Evolutionary conservation across 2,329 filamentous ascomycete species (phyloP).

Genomic region (Macrophomina phaseolina): DNA sequence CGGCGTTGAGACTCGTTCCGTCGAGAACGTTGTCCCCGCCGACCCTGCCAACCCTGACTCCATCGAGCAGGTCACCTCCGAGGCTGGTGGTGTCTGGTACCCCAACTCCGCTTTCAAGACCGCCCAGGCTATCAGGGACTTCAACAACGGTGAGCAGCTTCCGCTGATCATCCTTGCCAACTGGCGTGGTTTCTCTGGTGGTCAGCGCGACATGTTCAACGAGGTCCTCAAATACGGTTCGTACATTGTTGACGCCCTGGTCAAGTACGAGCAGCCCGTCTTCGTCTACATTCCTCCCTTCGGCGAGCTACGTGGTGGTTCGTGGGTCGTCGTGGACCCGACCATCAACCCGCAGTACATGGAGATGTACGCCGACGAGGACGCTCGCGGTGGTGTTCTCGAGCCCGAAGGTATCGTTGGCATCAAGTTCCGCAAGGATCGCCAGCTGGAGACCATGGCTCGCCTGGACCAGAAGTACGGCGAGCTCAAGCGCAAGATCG

Average conservation of each 20-base stretch:
- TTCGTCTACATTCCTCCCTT: conserved; percentile 98
- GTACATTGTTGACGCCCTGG: conserved; percentile 96
- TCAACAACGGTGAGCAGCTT: conserved; percentile 98
- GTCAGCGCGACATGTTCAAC: conserved; percentile 99
- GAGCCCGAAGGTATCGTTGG: conserved; percentile 98
- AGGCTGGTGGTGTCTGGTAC: conserved; percentile 99
- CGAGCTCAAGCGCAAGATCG: conserved; percentile 79
- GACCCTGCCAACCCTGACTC: conserved; percentile 98
- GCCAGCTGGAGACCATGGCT: conserved; percentile 96
- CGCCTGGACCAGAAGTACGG: conserved; percentile 86
- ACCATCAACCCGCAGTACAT: conserved; percentile 96
- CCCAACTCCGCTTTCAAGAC: conserved; percentile 99
- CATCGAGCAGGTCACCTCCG: conserved; percentile 90
- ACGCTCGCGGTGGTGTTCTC: conserved; percentile 93
- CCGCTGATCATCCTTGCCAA: conserved; percentile 99
- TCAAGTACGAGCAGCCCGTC: conserved; percentile 98
- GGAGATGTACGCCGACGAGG: conserved; percentile 99
- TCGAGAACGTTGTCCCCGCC: conserved; percentile 95
- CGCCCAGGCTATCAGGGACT: conserved; percentile 96
- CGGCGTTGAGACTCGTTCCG: conserved; percentile 90
- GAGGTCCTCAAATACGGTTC: conserved; percentile 99
- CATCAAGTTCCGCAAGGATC: conserved; percentile 98
- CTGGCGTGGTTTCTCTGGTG: conserved; percentile 99
- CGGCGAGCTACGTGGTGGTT: conserved; percentile 96
- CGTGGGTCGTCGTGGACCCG: conserved; percentile 98